Conservation (phyloP, 148 eudicot genomes). For the Rhododendron molle region DNA sequence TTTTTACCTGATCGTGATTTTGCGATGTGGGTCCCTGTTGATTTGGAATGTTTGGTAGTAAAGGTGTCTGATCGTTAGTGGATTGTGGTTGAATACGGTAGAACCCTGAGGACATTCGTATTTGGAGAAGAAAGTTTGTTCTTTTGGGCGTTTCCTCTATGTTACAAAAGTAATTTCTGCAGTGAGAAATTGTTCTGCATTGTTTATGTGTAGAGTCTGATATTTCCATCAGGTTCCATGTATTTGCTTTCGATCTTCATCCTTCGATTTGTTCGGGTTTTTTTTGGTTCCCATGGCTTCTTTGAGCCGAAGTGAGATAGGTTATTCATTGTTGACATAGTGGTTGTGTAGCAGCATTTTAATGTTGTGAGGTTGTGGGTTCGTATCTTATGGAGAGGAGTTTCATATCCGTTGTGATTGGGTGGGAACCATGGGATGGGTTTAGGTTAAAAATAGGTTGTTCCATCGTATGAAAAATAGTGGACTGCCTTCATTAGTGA, state of each 20-base stretch:
- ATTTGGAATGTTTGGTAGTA: not conserved
- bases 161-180: not conserved
- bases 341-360: not conserved
- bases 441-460: too few species aligned
- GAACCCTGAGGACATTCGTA: not conserved
- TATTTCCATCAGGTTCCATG: not conserved
- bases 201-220: not conserved
- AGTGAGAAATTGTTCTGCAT: not conserved
- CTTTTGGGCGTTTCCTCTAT: not conserved
- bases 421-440: not conserved
- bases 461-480: not conserved
- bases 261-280: not conserved
- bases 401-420: not conserved
- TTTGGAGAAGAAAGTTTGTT: not conserved
- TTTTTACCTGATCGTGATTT: not conserved
- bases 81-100: not conserved
- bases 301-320: not conserved
- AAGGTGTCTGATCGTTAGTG: not conserved
- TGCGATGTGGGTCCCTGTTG: not conserved
- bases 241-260: not conserved
- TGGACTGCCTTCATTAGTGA: not conserved
- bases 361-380: not conserved
- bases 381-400: not conserved
- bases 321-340: too few species aligned
- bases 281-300: not conserved